These are phyloP conservation scores for Chaetomiaceae sp. DNA, from an alignment of 2,329 filamentous ascomycete species.

Conservation along the genomic window DNA sequence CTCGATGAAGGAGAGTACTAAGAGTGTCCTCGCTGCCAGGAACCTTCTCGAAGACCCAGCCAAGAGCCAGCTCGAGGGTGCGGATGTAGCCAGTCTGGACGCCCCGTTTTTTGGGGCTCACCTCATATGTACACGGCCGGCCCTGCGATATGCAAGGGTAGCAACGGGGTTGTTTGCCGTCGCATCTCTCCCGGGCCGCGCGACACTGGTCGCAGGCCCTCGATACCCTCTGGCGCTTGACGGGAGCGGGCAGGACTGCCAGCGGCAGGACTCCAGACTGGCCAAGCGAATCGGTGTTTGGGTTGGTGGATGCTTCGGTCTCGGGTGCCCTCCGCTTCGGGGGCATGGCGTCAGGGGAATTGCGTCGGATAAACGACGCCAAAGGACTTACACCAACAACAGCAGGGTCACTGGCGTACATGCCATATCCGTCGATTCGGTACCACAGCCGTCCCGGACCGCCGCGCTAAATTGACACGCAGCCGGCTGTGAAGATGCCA, in stretches of 20 bases:
- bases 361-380: constrained; percentile 3
- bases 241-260: constrained; percentile 26
- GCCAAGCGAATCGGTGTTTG: background rate
- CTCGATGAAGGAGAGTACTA: constrained; percentile 46
- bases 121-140: constrained; percentile 65
- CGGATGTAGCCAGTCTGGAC: constrained; percentile 77
- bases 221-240: constrained; percentile 61
- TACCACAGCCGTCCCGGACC: background rate
- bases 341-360: constrained; percentile 31
- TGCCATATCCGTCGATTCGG: constrained; percentile 10
- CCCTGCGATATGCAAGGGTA: constrained; percentile 60
- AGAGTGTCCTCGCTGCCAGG: constrained; percentile 56
- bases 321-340: constrained; percentile 35
- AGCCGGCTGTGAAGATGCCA: background rate
- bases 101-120: constrained; percentile 69
- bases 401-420: constrained; percentile 4
- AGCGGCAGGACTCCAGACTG: constrained; percentile 9
- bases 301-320: constrained; percentile 12
- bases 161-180: constrained; percentile 62
- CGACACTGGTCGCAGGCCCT: constrained; percentile 66
- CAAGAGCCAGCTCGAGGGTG: constrained; percentile 64
- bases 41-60: constrained; percentile 60
- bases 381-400: constrained; percentile 2
- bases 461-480: background rate
- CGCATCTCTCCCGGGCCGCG: constrained; percentile 65